Base-by-base conservation (phyloP, 257 asterid species). In the Marsdenia floribunda region DNA sequence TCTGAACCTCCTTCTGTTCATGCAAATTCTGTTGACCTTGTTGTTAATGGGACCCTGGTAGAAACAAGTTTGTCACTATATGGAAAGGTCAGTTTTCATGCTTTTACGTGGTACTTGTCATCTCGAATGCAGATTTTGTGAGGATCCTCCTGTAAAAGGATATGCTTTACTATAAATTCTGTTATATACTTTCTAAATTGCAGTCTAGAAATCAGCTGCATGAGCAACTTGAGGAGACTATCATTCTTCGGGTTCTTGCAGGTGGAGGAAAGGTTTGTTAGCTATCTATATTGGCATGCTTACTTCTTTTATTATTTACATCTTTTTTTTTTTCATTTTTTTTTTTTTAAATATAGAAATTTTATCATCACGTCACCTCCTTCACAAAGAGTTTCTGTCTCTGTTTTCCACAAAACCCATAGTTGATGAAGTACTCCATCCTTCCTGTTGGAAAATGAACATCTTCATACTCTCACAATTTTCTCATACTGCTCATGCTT, bases 211-310 rank as follows among this genome's bases (percentile, higher is more conserved):
- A 83, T 71, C 89, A 73, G 80, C 80, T 82, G 79, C 78, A 71
- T 73, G 90, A 86, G 78, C 81, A 76, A 66, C 76, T 50, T 79
- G 89, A 83, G 46, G 99, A 95, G 82, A 83, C 85, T 79, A 82
- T 87, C 74, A 86, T 95, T 74, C 84, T 95, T 73, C 89, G 92
- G 83, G 86, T 90, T 85, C 93, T 92, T 86, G 99, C 97, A 76
- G 88, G 87, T 81, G 99, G 98, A 75, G 99, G 98, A 82, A 95
- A 95, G 99, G 99, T 92, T 77, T 76, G 90, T 83, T 22, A 38
- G 53, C 5, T 64, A 22, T 74, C 74, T 47, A 55, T 74, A 18
- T 47, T 74, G 35, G 57, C 49, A 70, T 76, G 60, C 24, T n/a
- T 14, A 21, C 22, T 64, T 65, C 40, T 13, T 50, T 65, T 53